These are phyloP conservation scores for Alternaria brassicicola DNA, from an alignment of 2,329 filamentous ascomycete genomes.

Conservation along the genomic window DNA sequence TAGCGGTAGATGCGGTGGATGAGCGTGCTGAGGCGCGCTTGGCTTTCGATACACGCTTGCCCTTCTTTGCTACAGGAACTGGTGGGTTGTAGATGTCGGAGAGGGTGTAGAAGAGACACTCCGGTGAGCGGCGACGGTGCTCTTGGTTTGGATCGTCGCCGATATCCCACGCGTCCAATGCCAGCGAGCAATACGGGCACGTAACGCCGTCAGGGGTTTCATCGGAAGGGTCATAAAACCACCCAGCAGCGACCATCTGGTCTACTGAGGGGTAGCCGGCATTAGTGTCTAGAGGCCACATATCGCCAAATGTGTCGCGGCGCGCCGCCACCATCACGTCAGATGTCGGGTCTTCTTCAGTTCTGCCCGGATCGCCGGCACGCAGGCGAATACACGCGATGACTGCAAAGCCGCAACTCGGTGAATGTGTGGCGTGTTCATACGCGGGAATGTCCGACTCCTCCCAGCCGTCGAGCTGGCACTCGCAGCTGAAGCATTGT, in stretches of 20 bases:
- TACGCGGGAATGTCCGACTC: conserved; percentile 78
- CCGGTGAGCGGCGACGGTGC: conserved; percentile 77
- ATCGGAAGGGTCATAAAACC: conserved; percentile 86
- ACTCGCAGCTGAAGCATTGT: conserved; percentile 84
- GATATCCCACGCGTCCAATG: conserved; percentile 92
- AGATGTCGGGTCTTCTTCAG: conserved; percentile 75
- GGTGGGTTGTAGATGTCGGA: conserved; percentile 59
- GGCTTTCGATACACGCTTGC: conserved; percentile 35
- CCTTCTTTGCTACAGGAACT: conserved; percentile 31
- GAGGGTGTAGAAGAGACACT: conserved; percentile 83
- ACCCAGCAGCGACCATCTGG: conserved; percentile 87
- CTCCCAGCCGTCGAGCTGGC: conserved; percentile 91
- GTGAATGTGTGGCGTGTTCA: conserved; percentile 85
- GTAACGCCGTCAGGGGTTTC: conserved; percentile 89
- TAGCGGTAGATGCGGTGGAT: conserved; percentile 18
- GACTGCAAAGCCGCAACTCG: conserved; percentile 86
- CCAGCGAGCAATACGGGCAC: conserved; percentile 88
- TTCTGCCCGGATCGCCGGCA: conserved; percentile 66
- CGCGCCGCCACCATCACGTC: conserved; percentile 76
- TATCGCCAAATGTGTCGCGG: conserved; percentile 78
- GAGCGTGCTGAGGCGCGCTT: conserved; percentile 36
- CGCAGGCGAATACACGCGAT: conserved; percentile 61
- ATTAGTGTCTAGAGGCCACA: conserved; percentile 80
- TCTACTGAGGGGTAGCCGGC: conserved; percentile 54
- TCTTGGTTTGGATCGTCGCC: conserved; percentile 92